Evolutionary conservation across 2,329 filamentous ascomycete species (phyloP).

Genomic region (Beauveria sp.): DNA sequence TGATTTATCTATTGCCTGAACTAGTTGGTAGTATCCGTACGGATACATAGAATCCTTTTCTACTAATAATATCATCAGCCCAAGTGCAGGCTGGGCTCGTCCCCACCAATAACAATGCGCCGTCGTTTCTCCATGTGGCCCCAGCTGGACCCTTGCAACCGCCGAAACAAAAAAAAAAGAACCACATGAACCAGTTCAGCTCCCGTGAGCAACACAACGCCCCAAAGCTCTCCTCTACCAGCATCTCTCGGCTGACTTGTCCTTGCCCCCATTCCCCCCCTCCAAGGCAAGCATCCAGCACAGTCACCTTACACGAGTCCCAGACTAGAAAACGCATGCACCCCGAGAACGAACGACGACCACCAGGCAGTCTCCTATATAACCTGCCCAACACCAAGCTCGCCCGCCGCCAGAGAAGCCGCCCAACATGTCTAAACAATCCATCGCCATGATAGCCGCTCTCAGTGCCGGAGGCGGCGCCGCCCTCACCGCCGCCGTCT

Average conservation of each 20-base stretch:
- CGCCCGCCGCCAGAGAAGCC: background rate
- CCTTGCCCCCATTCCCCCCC: background rate
- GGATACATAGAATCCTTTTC: too few relatives aligned
- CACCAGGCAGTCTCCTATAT: constrained; percentile 6
- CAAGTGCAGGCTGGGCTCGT: background rate
- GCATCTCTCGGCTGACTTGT: background rate
- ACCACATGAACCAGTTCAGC: background rate
- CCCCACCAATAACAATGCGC: background rate
- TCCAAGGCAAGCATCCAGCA: background rate
- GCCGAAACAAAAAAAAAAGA: too few relatives aligned
- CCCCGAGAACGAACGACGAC: too few relatives aligned
- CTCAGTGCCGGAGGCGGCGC: constrained; percentile 71
- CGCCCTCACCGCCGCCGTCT: constrained; percentile 63
- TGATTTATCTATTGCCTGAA: too few relatives aligned
- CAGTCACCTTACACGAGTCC: background rate
- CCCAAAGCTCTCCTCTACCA: background rate
- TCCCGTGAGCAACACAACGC: background rate
- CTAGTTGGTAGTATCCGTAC: too few relatives aligned
- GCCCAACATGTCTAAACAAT: constrained; percentile 67
- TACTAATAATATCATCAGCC: too few relatives aligned
- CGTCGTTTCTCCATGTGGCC: background rate
- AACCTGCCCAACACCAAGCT: constrained; percentile 12
- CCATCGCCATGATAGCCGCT: constrained; percentile 66
- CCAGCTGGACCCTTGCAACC: background rate
- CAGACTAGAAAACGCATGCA: too few relatives aligned